Base-by-base conservation (phyloP, 805 yeast genomes). In the Saturnispora quitensis region DNA sequence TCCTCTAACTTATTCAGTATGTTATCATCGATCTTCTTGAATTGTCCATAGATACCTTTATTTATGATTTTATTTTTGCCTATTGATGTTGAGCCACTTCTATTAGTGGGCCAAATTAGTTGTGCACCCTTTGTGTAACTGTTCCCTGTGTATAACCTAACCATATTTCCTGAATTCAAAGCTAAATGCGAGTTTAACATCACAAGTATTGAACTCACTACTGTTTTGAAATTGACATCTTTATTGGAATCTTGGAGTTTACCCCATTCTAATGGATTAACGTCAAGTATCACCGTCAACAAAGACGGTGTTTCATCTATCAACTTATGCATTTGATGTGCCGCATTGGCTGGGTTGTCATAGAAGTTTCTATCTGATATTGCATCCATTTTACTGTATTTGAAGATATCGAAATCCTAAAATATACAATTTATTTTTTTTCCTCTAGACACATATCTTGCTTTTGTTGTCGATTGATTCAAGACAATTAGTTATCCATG, bases 131-230 rank as follows among this genome's bases (percentile, higher is more conserved):
- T 67, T 3, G 55, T 52, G 42, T 57, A 65, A 1, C 88, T 77
- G 57, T 88, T 85, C 20, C 88, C 83, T 1, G 88, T 85, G 40
- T 90, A 77, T 15, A 91, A 78, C 2, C 93, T 85, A 9, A 91
- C 95, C 61, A 79, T 79, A 65, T 93, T 93, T 36, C 89, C 80
- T 58, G 86, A 86, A 66, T 87, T 87, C 48, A 88, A 73, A 0
- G 98, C 83, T 45, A 93, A 65, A 65, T 93, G 99, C 1, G 95
- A 89, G 65, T 93, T 93, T 48, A 90, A 65, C 60, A 85, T 82
- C 24, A 93, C 89, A 33, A 89, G 67, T 8, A 90, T 62, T 2
- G 90, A 72, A 55, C 84, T 76, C 6, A 85, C 66, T 7, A 84
- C 80, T 43, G 81, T 80, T 55, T 77, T 73, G 22, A 88, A 66